A percentile compares a stretch with the other conserved stretches of the same genome.
Conservation (phyloP, 2,329 filamentous ascomycete species). For the Colletotrichum ledebouriae region DNA sequence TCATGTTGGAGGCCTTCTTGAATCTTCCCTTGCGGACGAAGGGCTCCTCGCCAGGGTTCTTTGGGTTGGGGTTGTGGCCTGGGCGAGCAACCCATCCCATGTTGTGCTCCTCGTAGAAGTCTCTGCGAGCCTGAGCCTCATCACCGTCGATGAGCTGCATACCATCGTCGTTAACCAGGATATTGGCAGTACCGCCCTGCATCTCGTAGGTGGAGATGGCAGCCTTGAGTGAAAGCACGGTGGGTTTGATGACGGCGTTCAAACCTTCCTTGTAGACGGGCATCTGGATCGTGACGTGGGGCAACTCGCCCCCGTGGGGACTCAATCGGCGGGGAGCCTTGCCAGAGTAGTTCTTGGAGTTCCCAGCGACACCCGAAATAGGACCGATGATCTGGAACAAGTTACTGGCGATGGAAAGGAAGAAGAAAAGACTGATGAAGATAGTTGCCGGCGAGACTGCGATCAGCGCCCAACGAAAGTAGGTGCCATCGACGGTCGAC, state of each 20-base stretch:
- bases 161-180: constrained; percentile 78
- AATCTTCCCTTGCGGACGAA: constrained; percentile 72
- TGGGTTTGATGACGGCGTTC: constrained; percentile 61
- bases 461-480: constrained; percentile 66
- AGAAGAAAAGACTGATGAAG: constrained; percentile 67
- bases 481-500: constrained; percentile 65
- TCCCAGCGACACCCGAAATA: constrained; percentile 57
- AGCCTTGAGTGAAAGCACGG: constrained; percentile 61
- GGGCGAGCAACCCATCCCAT: constrained; percentile 70
- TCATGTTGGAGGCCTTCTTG: constrained; percentile 79
- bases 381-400: constrained; percentile 64
- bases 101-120: constrained; percentile 70
- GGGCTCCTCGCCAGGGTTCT: constrained; percentile 59
- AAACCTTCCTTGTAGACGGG: constrained; percentile 59
- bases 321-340: constrained; percentile 50
- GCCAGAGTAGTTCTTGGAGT: constrained; percentile 61
- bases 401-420: constrained; percentile 56
- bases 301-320: constrained; percentile 51
- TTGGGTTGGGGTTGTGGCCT: constrained; percentile 64
- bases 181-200: constrained; percentile 74
- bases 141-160: constrained; percentile 71
- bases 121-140: constrained; percentile 61
- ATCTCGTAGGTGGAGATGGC: constrained; percentile 65
- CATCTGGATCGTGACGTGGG: constrained; percentile 61
- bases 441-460: constrained; percentile 65